Evolutionary conservation across 2,329 filamentous ascomycete species (phyloP), one percentile per base, ranked within the genome.

Genomic region (Neofusicoccum ribis): DNA sequence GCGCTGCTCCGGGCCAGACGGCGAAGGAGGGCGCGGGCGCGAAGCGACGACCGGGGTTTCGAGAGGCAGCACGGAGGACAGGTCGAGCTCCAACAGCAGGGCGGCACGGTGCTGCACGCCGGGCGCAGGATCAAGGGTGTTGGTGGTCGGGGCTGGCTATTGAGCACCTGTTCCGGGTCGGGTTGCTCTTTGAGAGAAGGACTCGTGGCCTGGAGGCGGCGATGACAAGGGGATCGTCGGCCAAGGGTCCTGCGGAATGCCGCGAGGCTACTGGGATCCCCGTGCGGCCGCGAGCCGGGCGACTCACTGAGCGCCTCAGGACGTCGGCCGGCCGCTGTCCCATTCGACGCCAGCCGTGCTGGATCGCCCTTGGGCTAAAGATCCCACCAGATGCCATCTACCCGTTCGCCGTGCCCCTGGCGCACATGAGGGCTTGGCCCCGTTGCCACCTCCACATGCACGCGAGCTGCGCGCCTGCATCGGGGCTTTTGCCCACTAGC

Each of bases 61-160:
- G 43, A 50, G 60, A 34, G 50, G 49, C 36, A 41, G 44, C 52
- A 56, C 37, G 20, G 27, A 20, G 52, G 46, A 17, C 14, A 15
- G n/a, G 36, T 41, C 31, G 37, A 62, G 41, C 15, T 20, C 20
- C 39, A 47, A 36, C 12, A 36, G 46, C 54, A 60, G 65, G 56
- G 67, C 65, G 65, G 68, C 51, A 54, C 37, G 37, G 50, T 63
- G 34, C 64, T 46, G 59, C 65, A 67, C 61, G 51, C 43, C 65
- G 66, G 66, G 54, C 31, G 68, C 66, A 67, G 66, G 59, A 49
- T 66, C 66, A 61, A 66, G 69, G 59, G 37, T 50, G 27, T 31
- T 31, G 15, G 64, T 51, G 41, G 54, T 17, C 49, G 31, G 46
- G 23, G 49, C 50, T 44, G 56, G 46, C 54, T 65, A 61, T 60